Base-by-base conservation (phyloP, 1,284 basidiomycete genomes). In the Tilletia indica region DNA sequence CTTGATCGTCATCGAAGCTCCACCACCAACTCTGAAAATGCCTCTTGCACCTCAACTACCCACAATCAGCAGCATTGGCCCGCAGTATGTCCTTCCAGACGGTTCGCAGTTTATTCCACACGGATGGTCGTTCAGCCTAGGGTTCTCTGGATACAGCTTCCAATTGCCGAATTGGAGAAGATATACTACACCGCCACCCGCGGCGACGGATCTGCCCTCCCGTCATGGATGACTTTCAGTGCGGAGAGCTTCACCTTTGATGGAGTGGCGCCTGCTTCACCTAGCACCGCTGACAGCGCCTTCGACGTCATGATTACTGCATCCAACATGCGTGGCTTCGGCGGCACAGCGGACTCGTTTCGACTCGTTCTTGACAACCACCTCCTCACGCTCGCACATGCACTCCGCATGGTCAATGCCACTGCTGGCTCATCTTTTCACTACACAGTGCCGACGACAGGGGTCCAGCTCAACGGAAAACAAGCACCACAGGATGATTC, bases 121-220 rank as follows among this genome's bases (percentile, higher is more conserved):
- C 1, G 86, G 87, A 39, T 97, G 94, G 93, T 93, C 92, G 0
- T 97, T 96, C 85, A 94, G 92, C 78, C 88, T 97, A 71, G 95
- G 94, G 11, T 90, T 97, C 78, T 86, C 89, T 56, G 87, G 89
- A 73, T 86, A 88, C 68, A 94, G 92, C 1, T 92, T 91, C 82
- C 80, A 81, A 1, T 86, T 88, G 45, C 80, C 85, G 5, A 68
- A 77, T 34, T 76, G 78, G 74, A 82, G 68, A 71, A 74, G 36
- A 85, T 95, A 16, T 92, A 86, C 83, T 94, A 93, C 80, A 87
- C 88, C 6, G 90, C 90, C 9, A 86, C 88, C 38, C 88, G 89
- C 74, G 86, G 86, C 0, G 89, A 93, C 76, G 91, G 92, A 4
- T 88, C 89, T 0, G 86, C 87, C 2, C 86, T 94, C 51, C 94